Evolutionary conservation across 441 rosid genomes (phyloP).

Genomic region (Bruguiera hainesii): DNA sequence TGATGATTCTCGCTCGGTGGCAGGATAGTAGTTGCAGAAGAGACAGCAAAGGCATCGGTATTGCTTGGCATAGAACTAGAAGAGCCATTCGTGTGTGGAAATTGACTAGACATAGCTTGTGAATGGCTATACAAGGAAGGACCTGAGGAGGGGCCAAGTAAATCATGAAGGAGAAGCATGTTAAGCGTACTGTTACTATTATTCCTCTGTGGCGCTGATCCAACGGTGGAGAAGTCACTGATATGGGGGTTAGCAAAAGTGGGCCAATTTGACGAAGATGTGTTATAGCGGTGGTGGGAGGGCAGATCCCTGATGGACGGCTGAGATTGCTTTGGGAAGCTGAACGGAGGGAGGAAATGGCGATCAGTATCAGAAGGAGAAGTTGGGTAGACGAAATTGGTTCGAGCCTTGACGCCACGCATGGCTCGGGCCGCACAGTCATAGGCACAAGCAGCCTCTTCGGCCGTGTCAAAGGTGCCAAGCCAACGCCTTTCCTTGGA

Average conservation of each 20-base stretch:
- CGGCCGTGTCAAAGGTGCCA: conserved; percentile 94
- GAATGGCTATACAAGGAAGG: conserved; percentile 13
- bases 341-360: conserved; percentile 27
- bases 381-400: conserved; percentile 70
- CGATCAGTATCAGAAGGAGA: conserved; percentile 24
- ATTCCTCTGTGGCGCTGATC: conserved; percentile 22
- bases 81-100: conserved; percentile 16
- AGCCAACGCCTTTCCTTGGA: conserved; percentile 93
- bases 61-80: neutral
- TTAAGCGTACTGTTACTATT: conserved; percentile 16
- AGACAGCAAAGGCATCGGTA: conserved; percentile 8
- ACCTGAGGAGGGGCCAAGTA: conserved; percentile 33
- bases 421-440: conserved; percentile 83
- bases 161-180: conserved; percentile 50
- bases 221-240: conserved; percentile 5
- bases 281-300: conserved; percentile 14
- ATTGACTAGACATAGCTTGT: conserved; percentile 17
- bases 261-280: conserved; percentile 14
- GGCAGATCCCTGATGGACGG: conserved; percentile 21
- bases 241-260: conserved; percentile 10
- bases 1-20: conserved; percentile 15
- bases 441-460: conserved; percentile 92
- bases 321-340: conserved; percentile 28
- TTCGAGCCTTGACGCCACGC: conserved; percentile 85
- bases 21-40: conserved; percentile 6